Percentiles rank a stretch among this genome's conserved stretches.
These are phyloP conservation scores for Imleria badia DNA, from an alignment of 768 basidiomycete genomes.

Conservation along the genomic window DNA sequence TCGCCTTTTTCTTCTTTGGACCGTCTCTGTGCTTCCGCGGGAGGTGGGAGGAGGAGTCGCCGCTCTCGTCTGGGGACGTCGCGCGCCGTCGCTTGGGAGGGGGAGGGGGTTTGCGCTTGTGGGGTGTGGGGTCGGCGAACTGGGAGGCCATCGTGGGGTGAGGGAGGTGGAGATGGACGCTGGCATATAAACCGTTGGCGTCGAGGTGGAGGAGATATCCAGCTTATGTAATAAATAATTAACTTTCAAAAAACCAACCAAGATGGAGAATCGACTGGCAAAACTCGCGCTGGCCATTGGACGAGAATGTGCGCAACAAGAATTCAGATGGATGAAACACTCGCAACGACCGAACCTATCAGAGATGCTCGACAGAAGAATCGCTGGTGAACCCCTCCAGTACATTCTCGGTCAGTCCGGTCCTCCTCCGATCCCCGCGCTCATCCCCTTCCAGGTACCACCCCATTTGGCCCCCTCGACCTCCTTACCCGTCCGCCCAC, in stretches of 20 bases:
- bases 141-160: neutral
- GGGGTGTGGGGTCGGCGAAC: neutral
- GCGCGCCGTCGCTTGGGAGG: constrained; percentile 61
- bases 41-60: constrained; percentile 43
- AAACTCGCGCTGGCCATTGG: constrained; percentile 38
- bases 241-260: neutral
- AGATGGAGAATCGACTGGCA: constrained; percentile 15
- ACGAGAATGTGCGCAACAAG: constrained; percentile 35
- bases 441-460: constrained; percentile 47
- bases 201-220: constrained; percentile 13
- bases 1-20: constrained; percentile 94
- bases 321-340: constrained; percentile 51
- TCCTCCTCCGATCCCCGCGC: neutral
- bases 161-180: constrained; percentile 1
- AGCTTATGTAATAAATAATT: constrained; percentile 19
- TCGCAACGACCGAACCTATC: neutral
- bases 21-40: constrained; percentile 64
- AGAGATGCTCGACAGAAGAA: constrained; percentile 57
- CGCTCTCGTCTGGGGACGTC: constrained; percentile 56
- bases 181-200: constrained; percentile 12
- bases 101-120: constrained; percentile 40
- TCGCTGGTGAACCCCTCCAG: constrained; percentile 77
- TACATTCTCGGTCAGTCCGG: constrained; percentile 84
- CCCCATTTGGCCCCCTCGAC: constrained; percentile 84
- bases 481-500: constrained; percentile 74